Evolutionary conservation across 2,329 filamentous ascomycete species (phyloP), one percentile per base, ranked within the genome.

Genomic region (Aquanectria penicillioides): DNA sequence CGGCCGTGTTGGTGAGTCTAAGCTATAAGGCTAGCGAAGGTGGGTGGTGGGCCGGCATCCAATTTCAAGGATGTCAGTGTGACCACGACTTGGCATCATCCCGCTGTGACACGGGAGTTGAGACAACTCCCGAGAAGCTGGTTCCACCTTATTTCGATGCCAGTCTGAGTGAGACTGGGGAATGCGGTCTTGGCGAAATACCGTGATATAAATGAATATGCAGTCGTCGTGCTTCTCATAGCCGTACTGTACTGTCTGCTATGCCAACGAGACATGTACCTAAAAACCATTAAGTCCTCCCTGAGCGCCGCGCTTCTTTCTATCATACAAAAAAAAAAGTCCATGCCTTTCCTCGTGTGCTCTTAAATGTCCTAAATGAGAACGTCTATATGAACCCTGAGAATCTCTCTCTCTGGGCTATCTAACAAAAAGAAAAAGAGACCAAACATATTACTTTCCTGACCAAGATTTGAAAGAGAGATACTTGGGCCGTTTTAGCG

Each of bases 401-500:
- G 34, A n/a, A 36, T 20, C 20, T 36, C 38, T 28, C 38, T 44
- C 38, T 36, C 28, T 33, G 22, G 9, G 37, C 18, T 20, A 29
- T 44, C n/a, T 36, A 49, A 12, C 15, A 36, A 51, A 22, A 37
- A 26, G 10, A 40, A 34, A 28, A 28, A 44, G 6, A 36, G 29
- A 36, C 20, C 23, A 43, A 40, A 18, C 26, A 25, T 34, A 57
- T 65, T 70, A 73, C 52, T 67, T 70, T 18, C 68, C 65, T 47
- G 72, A 74, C 63, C 70, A 72, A 33, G 75, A 70, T 51, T 74
- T 69, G 29, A 75, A 69, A 1, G 71, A 65, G 18, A 75, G 54
- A 51, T 72, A 68, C 13, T 60, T 70, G 5, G 74, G 75, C 18
- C 74, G 72, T 31, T 67, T 69, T 3, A 77, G 66, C 7, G 63